phyloP scores from a whole-genome alignment of 202 grass and related monocot genomes.

The Schoenoplectus triqueter region DNA sequence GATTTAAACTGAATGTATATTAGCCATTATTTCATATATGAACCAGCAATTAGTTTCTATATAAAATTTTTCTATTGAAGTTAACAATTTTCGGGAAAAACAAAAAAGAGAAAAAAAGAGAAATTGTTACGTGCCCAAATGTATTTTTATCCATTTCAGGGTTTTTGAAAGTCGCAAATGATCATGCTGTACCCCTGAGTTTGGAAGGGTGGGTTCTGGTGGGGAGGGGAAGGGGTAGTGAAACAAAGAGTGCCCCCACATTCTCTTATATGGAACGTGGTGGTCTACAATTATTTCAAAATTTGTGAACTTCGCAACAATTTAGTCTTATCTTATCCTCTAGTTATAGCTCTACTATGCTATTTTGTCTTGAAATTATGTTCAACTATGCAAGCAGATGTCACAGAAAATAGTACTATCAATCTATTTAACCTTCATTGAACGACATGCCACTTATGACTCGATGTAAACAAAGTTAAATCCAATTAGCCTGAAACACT shows the following conservation, averaged over 20 bases:
- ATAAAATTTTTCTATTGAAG: no score
- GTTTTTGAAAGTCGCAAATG: not conserved
- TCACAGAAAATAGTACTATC: not conserved
- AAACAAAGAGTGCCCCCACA: not conserved
- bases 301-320: slow-evolving; percentile 3
- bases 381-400: not conserved
- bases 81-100: not conserved
- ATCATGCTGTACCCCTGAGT: not conserved
- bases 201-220: not conserved
- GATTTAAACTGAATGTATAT: no score
- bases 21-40: no score
- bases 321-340: not conserved
- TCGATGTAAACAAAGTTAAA: not conserved
- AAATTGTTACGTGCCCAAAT: not conserved
- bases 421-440: not conserved
- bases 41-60: no score
- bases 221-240: no score
- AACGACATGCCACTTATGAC: not conserved
- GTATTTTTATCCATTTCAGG: slow-evolving; percentile 6
- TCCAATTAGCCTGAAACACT: not conserved
- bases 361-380: not conserved
- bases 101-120: not conserved
- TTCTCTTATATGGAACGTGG: not conserved
- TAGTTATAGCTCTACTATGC: not conserved
- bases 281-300: not conserved